A percentile compares a stretch with the other conserved stretches of the same genome.
Conservation (phyloP, 2,329 filamentous ascomycete species). For the Colletotrichum falcatum region DNA sequence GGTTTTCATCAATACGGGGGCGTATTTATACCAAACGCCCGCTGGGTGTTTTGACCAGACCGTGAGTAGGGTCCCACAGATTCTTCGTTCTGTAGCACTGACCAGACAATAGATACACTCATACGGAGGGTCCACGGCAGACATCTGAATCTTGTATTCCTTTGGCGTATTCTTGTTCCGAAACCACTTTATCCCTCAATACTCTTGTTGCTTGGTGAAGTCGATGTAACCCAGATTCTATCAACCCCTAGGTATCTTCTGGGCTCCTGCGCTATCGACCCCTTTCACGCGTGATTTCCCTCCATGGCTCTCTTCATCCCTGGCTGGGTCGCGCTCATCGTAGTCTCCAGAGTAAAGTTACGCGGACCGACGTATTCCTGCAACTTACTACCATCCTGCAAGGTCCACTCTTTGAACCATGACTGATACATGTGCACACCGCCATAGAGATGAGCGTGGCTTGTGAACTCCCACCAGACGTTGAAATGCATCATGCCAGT, state of each 20-base stretch:
- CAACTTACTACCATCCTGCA: constrained; percentile 22
- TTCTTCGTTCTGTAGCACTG: background rate
- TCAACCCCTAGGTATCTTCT: background rate
- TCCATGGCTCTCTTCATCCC: background rate
- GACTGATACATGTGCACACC: constrained; percentile 12
- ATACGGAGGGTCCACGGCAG: constrained; percentile 39
- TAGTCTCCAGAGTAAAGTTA: constrained; percentile 11
- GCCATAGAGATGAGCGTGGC: constrained; percentile 20
- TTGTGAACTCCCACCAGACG: constrained; percentile 38
- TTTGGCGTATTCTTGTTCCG: background rate
- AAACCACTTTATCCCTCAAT: no score
- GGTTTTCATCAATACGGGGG: constrained; percentile 70
- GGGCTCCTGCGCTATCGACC: background rate
- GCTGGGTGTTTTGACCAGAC: constrained; percentile 70
- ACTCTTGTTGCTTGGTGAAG: no score
- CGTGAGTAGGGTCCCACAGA: constrained; percentile 48
- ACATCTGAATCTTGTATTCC: constrained; percentile 2
- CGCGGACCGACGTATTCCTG: constrained; percentile 17
- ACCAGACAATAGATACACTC: constrained; percentile 36
- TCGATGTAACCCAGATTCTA: background rate
- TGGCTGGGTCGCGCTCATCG: background rate
- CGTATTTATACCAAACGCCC: constrained; percentile 69
- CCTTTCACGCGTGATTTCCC: no score
- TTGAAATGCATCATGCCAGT: constrained; percentile 36
- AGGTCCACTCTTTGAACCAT: constrained; percentile 15